Conservation (phyloP, 2,329 filamentous ascomycete genomes). For the Xylaria sp. region DNA sequence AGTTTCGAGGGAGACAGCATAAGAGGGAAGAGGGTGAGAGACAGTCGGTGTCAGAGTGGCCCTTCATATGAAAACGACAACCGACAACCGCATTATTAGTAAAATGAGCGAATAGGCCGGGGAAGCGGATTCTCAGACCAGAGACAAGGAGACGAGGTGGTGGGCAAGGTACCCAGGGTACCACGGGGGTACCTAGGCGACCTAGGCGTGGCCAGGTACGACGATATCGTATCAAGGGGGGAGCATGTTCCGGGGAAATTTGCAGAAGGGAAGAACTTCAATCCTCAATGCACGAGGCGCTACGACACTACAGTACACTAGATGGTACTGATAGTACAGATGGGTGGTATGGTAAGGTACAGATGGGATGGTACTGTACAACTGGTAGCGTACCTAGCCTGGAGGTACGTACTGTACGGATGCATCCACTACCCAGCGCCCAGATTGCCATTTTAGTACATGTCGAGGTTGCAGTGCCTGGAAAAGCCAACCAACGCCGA, state of each 20-base stretch:
- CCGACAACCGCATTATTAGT: constrained; percentile 43
- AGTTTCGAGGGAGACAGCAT: not conserved
- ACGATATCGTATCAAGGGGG: constrained; percentile 42
- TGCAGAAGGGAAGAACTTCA: constrained; percentile 39
- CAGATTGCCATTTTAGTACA: constrained; percentile 36
- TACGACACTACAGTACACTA: constrained; percentile 5
- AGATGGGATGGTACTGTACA: no score
- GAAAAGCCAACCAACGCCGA: constrained; percentile 30
- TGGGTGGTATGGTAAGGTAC: no score
- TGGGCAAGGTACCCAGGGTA: constrained; percentile 28
- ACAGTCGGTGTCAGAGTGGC: constrained; percentile 35
- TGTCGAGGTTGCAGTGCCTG: constrained; percentile 39
- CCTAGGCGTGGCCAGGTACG: constrained; percentile 37
- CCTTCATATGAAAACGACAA: constrained; percentile 37
- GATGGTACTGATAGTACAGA: no score
- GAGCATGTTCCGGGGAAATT: constrained; percentile 50
- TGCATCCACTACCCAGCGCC: constrained; percentile 48
- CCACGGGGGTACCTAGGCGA: constrained; percentile 43
- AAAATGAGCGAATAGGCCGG: constrained; percentile 48
- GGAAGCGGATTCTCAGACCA: constrained; percentile 48
- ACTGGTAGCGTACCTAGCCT: no score
- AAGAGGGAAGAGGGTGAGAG: constrained; percentile 10
- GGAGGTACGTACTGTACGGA: constrained; percentile 21
- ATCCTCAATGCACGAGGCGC: constrained; percentile 45
- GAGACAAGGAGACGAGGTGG: constrained; percentile 18